A percentile compares a stretch with the other conserved stretches of the same genome.
Evolutionary conservation across 805 yeast genomes (phyloP).

Genomic region (Yarrowia yakushimensis): DNA sequence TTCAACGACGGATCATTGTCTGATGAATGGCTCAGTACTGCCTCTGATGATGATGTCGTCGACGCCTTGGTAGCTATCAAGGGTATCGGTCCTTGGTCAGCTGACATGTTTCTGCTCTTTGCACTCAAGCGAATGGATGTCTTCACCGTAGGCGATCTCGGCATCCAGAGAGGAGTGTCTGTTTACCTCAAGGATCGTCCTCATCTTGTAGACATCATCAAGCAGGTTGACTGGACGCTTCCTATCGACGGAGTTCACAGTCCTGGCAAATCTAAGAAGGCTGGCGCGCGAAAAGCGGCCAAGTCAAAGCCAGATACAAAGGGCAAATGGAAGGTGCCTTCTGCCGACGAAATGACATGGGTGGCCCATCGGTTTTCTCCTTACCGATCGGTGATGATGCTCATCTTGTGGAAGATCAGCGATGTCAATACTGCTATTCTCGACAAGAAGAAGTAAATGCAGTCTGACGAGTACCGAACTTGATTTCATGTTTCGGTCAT

Average conservation of each 20-base stretch:
- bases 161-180: conserved; percentile 78
- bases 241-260: conserved; percentile 31
- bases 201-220: conserved; percentile 40
- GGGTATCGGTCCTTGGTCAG: conserved; percentile 63
- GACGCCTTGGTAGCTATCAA: conserved; percentile 36
- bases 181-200: conserved; percentile 49
- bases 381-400: conserved; percentile 62
- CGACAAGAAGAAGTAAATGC: conserved; percentile 29
- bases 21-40: conserved; percentile 32
- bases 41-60: conserved; percentile 37
- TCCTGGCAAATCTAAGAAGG: conserved; percentile 39
- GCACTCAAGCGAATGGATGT: conserved; percentile 64
- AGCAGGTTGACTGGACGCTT: conserved; percentile 30
- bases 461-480: neutral
- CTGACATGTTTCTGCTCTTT: conserved; percentile 79
- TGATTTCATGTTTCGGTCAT: too few relatives aligned
- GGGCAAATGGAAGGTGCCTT: conserved; percentile 39
- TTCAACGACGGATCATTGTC: conserved; percentile 32
- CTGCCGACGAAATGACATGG: conserved; percentile 54
- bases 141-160: conserved; percentile 76
- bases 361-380: conserved; percentile 63
- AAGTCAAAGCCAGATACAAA: conserved; percentile 39
- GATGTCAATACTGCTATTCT: conserved; percentile 53
- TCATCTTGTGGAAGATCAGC: conserved; percentile 69
- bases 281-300: conserved; percentile 37